Percentiles rank a stretch among this genome's conserved stretches.
Conservation (phyloP, 805 yeast genomes). For the Groenewaldozyma salmanticensis region DNA sequence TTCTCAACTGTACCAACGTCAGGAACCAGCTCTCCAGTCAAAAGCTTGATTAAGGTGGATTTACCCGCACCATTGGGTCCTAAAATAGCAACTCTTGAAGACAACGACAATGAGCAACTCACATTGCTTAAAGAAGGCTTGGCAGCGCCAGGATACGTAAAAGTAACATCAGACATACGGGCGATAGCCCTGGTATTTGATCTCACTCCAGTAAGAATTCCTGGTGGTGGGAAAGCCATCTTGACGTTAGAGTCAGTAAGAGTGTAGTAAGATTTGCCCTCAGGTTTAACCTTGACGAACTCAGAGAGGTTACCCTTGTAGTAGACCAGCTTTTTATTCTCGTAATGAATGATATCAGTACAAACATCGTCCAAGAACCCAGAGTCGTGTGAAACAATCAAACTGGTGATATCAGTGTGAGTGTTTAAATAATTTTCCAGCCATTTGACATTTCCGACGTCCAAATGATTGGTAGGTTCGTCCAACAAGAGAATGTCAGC, state of each 20-base stretch:
- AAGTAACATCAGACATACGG: conserved; percentile 74
- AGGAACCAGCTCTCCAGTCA: conserved; percentile 89
- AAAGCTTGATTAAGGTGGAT: conserved; percentile 84
- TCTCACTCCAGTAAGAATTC: conserved; percentile 93
- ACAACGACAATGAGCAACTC: conserved; percentile 82
- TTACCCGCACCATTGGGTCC: conserved; percentile 99
- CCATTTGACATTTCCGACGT: conserved; percentile 90
- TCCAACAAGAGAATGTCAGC: conserved; percentile 92
- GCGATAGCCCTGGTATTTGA: conserved; percentile 92
- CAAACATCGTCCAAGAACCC: conserved; percentile 93
- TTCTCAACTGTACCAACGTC: conserved; percentile 85
- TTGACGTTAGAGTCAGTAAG: conserved; percentile 85
- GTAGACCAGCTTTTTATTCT: conserved; percentile 85
- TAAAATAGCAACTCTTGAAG: conserved; percentile 93
- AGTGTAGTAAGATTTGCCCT: conserved; percentile 92
- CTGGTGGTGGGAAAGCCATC: conserved; percentile 98
- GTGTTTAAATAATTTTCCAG: conserved; percentile 74
- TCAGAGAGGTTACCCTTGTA: conserved; percentile 93
- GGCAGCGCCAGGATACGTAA: conserved; percentile 79
- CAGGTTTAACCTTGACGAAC: conserved; percentile 87
- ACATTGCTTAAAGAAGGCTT: conserved; percentile 74
- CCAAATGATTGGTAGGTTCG: conserved; percentile 98
- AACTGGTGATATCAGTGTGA: conserved; percentile 81
- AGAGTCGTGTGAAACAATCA: conserved; percentile 96
- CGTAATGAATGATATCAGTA: conserved; percentile 94